Base-by-base conservation (phyloP, 768 basidiomycete genomes). In the Porpolomopsis calyptriformis region DNA sequence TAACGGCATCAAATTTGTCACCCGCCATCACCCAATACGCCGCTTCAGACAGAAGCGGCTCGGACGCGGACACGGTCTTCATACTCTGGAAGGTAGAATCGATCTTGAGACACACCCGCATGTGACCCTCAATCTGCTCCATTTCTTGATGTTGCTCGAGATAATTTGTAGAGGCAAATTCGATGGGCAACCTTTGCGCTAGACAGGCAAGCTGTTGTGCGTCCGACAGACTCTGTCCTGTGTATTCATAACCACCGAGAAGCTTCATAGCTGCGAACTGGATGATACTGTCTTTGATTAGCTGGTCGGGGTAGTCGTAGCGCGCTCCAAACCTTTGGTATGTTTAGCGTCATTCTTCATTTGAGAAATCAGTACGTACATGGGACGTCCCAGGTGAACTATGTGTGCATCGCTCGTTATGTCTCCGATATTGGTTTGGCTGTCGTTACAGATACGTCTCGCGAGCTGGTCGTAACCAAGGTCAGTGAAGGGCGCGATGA, bases 21-120 rank as follows among this genome's bases (percentile, higher is more conserved):
- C 18, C 16, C 20, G 6, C 16, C 54, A 61, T 58, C n/a, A 53
- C 24, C 8, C 9, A 37, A 41, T 52, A 60, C 14, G 60, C 54
- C 14, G 61, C 60, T 49, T 61, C 61, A 2, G 60, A 53, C 4
- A 62, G 50, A n/a, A 59, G 38, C 12, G 60, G 61, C 50, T 63
- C 59, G 3, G 59, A 60, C 14, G 59, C 18, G 25, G 52, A 56
- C 10, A 46, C 34, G 10, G 62, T 62, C 22, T 45, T 39, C 49
- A 50, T 46, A 22, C 22, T 46, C 39, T 50, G 36, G 22, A 23
- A 36, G 11, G 23, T 22, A 14, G 38, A 10, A 27, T 40, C 31
- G n/a, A 45, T 24, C 26, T 50, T 50, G 36, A 50, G 37, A 34
- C 43, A 50, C 9, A 50, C 37, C 24, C 38, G 49, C 36, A 50